These are phyloP conservation scores for Pyrenochaeta sp. DNA, from an alignment of 2,329 filamentous ascomycete species.

Conservation along the genomic window DNA sequence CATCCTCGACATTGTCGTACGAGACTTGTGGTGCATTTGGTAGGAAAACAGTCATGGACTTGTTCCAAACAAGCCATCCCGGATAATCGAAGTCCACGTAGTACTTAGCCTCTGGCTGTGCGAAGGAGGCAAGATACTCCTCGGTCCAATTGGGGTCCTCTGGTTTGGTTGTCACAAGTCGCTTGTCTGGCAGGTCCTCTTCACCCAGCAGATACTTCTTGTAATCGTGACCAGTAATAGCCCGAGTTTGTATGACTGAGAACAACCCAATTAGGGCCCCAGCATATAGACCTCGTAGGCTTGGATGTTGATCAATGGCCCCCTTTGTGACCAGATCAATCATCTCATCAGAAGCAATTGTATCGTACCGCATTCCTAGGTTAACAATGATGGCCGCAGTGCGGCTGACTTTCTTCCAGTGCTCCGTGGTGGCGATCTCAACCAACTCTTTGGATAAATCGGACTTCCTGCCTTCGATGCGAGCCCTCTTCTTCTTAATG, in stretches of 20 bases:
- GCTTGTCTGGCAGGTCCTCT: constrained; percentile 78
- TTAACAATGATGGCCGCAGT: constrained; percentile 92
- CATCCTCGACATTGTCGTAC: constrained; percentile 83
- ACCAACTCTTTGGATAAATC: constrained; percentile 83
- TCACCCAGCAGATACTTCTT: constrained; percentile 84
- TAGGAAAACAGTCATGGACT: constrained; percentile 81
- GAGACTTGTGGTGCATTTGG: constrained; percentile 74
- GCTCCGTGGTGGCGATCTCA: constrained; percentile 77
- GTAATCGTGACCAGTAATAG: constrained; percentile 85
- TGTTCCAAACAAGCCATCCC: constrained; percentile 96
- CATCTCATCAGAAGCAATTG: constrained; percentile 80
- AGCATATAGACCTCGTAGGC: constrained; percentile 80
- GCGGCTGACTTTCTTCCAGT: constrained; percentile 95
- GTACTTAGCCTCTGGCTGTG: constrained; percentile 79
- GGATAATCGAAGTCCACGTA: constrained; percentile 92
- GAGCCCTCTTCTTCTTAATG: constrained; percentile 76
- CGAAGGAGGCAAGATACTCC: constrained; percentile 80
- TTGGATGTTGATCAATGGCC: constrained; percentile 89
- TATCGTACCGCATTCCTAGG: constrained; percentile 89
- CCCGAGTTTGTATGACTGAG: constrained; percentile 85
- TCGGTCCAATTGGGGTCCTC: constrained; percentile 81
- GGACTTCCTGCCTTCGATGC: constrained; percentile 85
- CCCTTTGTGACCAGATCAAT: constrained; percentile 84
- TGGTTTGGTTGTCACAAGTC: constrained; percentile 73
- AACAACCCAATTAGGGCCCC: constrained; percentile 80